A percentile compares a stretch with the other conserved stretches of the same genome.
phyloP scores from a whole-genome alignment of 257 asterid genomes.

The Ballota nigra region DNA sequence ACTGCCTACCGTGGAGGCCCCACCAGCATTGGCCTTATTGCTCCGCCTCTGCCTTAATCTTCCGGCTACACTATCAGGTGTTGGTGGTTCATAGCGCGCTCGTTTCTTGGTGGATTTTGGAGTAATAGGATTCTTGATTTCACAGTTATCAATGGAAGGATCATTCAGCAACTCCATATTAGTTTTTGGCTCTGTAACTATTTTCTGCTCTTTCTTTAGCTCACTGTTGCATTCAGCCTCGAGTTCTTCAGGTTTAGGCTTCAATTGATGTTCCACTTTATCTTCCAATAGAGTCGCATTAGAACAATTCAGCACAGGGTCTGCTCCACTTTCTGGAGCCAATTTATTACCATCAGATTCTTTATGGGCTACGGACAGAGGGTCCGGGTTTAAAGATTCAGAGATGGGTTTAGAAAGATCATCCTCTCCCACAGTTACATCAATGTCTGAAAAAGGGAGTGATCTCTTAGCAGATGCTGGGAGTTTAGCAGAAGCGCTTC shows the following conservation, averaged over 20 bases:
- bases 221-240: slow-evolving; percentile 18
- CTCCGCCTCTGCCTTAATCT: slow-evolving; percentile 60
- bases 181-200: slow-evolving; percentile 9
- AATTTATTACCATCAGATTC: slow-evolving; percentile 11
- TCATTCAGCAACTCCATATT: neutral
- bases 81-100: slow-evolving; percentile 27
- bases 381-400: slow-evolving; percentile 12
- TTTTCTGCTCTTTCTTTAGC: slow-evolving; percentile 10
- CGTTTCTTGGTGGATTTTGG: slow-evolving; percentile 39
- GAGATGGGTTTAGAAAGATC: slow-evolving; percentile 19
- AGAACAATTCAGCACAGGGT: slow-evolving; percentile 19
- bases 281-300: slow-evolving; percentile 6
- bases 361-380: slow-evolving; percentile 15
- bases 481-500: slow-evolving; percentile 25
- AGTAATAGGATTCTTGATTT: slow-evolving; percentile 28
- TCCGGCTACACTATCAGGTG: slow-evolving; percentile 54
- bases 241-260: slow-evolving; percentile 23
- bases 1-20: neutral
- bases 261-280: slow-evolving; percentile 11
- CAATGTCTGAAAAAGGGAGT: slow-evolving; percentile 54
- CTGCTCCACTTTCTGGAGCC: slow-evolving; percentile 20
- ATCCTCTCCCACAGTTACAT: slow-evolving; percentile 29
- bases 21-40: neutral
- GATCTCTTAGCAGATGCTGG: slow-evolving; percentile 72
- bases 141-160: slow-evolving; percentile 2